Evolutionary conservation across 78 protist species (phyloP).

Genomic region (Dictyostelium citrinum): DNA sequence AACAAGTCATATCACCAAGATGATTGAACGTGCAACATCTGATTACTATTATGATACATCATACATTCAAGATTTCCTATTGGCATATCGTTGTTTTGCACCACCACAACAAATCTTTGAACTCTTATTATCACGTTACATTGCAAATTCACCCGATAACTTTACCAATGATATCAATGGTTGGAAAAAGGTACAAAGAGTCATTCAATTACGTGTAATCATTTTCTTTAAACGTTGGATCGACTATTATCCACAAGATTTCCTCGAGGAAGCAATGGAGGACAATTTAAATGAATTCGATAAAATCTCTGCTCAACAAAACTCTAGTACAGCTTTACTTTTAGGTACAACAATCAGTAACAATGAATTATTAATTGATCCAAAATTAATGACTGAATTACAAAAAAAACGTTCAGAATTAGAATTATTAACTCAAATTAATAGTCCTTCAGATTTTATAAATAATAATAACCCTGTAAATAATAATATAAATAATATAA

Average conservation of each 20-base stretch:
- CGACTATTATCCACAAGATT: slow-evolving; percentile 69
- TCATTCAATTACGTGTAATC: slow-evolving; percentile 71
- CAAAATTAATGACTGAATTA: slow-evolving; percentile 25
- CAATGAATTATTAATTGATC: background rate
- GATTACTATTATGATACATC: slow-evolving; percentile 69
- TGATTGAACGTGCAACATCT: slow-evolving; percentile 65
- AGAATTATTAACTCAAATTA: background rate
- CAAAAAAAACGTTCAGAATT: slow-evolving; percentile 35
- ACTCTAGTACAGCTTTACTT: background rate
- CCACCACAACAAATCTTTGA: slow-evolving; percentile 40
- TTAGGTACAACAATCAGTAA: background rate
- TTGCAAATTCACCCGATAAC: slow-evolving; percentile 35
- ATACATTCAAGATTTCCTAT: slow-evolving; percentile 57
- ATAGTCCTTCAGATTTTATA: background rate
- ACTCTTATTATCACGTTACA: slow-evolving; percentile 27
- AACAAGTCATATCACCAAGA: slow-evolving; percentile 33
- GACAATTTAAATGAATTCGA: slow-evolving; percentile 58
- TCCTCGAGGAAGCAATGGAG: slow-evolving; percentile 55
- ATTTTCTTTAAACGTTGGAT: slow-evolving; percentile 81
- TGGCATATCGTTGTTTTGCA: slow-evolving; percentile 57
- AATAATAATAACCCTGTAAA: background rate
- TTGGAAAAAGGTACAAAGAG: slow-evolving; percentile 52
- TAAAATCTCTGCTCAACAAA: slow-evolving; percentile 13
- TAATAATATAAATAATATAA: background rate
- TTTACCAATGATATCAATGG: background rate